Conservation (phyloP, 768 basidiomycete species). For the Hypsizygus marmoreus region DNA sequence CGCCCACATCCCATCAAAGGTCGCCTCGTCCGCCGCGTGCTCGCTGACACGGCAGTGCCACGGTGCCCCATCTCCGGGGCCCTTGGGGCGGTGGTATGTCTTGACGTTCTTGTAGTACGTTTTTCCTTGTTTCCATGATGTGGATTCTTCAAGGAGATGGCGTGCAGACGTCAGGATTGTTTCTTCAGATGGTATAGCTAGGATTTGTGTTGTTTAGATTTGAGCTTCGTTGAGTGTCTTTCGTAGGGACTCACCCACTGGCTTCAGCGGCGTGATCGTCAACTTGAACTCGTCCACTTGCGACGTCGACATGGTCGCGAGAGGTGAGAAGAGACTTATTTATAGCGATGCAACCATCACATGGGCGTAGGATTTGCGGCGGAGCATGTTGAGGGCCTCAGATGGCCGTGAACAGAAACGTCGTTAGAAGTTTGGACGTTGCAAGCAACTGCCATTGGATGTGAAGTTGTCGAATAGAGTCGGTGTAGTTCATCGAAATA, state of each 20-base stretch:
- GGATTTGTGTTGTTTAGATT: not conserved
- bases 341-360: conserved; percentile 13
- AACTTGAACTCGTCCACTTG: conserved; percentile 13
- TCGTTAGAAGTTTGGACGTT: no score
- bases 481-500: no score
- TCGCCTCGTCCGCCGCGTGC: conserved; percentile 64
- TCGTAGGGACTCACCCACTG: conserved; percentile 7
- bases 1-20: conserved; percentile 75
- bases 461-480: no score
- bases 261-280: conserved; percentile 15
- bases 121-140: conserved; percentile 71
- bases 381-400: no score
- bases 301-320: conserved; percentile 27
- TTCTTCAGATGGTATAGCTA: conserved; percentile 67
- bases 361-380: no score
- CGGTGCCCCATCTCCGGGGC: conserved; percentile 52
- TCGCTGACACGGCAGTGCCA: conserved; percentile 74
- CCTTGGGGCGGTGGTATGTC: conserved; percentile 55
- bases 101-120: conserved; percentile 58
- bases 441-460: no score
- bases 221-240: not conserved
- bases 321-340: conserved; percentile 10
- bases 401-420: no score
- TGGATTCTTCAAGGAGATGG: conserved; percentile 58
- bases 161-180: conserved; percentile 53